Conservation (phyloP, 305 asterid genomes). For the Fraxinus velutina region DNA sequence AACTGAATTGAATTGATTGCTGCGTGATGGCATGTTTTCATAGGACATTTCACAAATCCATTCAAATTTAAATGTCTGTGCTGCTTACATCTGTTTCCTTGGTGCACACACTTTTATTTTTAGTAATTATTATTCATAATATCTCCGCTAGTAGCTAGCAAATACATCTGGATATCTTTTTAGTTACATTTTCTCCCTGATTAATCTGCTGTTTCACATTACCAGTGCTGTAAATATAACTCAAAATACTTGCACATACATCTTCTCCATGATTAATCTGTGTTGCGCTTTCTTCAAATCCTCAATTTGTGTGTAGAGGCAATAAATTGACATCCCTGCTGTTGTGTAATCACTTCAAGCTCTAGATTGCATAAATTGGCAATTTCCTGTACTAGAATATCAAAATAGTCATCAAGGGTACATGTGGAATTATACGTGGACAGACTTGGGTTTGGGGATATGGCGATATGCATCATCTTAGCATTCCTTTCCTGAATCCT, state of each 20-base stretch:
- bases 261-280: background rate
- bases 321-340: background rate
- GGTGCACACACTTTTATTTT: background rate
- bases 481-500: background rate
- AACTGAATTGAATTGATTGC: background rate
- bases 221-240: background rate
- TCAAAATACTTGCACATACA: background rate
- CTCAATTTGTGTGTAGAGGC: background rate
- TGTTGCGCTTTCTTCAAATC: background rate
- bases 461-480: background rate
- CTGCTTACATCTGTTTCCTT: conserved; percentile 1
- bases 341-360: background rate
- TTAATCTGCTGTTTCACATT: background rate
- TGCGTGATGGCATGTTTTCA: background rate
- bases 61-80: background rate
- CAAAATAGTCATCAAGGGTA: background rate
- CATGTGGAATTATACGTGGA: background rate
- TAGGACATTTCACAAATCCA: background rate
- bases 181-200: background rate
- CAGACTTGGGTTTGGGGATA: background rate
- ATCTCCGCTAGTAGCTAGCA: background rate
- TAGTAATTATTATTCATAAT: background rate
- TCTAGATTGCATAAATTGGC: background rate
- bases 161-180: background rate
- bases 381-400: background rate